Evolutionary conservation across 805 yeast genomes (phyloP).

Genomic region (Kodamaea leandrae): DNA sequence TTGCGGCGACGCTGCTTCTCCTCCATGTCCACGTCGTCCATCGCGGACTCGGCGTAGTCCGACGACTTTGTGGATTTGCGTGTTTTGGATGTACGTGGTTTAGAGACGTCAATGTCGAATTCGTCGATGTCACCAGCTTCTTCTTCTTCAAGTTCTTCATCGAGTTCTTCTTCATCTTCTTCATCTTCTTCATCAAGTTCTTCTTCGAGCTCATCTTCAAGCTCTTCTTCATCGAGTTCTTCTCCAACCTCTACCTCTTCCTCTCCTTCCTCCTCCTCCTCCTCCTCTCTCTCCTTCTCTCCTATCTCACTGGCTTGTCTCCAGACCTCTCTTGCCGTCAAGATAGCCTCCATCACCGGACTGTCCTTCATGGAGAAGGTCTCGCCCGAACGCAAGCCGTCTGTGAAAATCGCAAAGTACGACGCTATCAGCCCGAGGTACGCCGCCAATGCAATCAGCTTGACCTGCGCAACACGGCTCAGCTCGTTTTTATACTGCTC

Average conservation of each 20-base stretch:
- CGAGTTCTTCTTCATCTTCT: slow-evolving; percentile 22
- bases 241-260: slow-evolving; percentile 21
- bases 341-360: slow-evolving; percentile 82
- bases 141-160: slow-evolving; percentile 15
- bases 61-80: slow-evolving; percentile 22
- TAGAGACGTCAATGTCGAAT: slow-evolving; percentile 49
- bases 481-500: slow-evolving; percentile 15
- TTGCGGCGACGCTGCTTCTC: slow-evolving; percentile 79
- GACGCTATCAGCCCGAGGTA: slow-evolving; percentile 77
- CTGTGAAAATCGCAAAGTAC: slow-evolving; percentile 72
- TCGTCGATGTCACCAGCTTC: slow-evolving; percentile 27
- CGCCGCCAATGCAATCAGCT: slow-evolving; percentile 68
- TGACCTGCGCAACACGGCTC: slow-evolving; percentile 42
- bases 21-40: slow-evolving; percentile 77
- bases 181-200: slow-evolving; percentile 18
- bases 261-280: slow-evolving; percentile 18
- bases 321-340: slow-evolving; percentile 85
- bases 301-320: slow-evolving; percentile 68
- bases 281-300: slow-evolving; percentile 16
- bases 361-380: slow-evolving; percentile 72
- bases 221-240: slow-evolving; percentile 19
- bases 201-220: slow-evolving; percentile 22
- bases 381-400: slow-evolving; percentile 52
- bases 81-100: slow-evolving; percentile 47
- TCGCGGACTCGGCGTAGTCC: slow-evolving; percentile 66